Conservation (phyloP, 2,329 filamentous ascomycete genomes). For the Colletotrichum magnum region DNA sequence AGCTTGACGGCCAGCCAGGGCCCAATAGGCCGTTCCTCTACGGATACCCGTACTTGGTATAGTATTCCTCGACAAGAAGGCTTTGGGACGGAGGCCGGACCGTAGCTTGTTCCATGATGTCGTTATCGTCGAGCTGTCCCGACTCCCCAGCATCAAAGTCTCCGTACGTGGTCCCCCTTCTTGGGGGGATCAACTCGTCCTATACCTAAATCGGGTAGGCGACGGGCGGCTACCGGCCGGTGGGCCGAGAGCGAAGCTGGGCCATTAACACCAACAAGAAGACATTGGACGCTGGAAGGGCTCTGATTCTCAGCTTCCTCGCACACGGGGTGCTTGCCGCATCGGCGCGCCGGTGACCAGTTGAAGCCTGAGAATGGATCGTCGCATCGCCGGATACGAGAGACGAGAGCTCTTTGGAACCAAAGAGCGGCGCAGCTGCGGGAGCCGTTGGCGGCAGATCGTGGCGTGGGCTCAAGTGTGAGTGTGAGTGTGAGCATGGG, state of each 20-base stretch:
- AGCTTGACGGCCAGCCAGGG: conserved; percentile 4
- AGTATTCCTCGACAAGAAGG: neutral
- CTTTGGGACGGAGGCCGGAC: conserved; percentile 22
- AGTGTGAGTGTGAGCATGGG: no score
- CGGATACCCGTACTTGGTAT: no score
- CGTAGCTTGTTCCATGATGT: conserved; percentile 3
- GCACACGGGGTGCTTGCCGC: neutral
- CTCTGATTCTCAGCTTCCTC: neutral
- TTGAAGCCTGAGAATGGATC: neutral
- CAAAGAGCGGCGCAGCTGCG: conserved; percentile 6
- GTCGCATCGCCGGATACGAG: conserved; percentile 7
- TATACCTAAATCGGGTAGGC: conserved; percentile 18
- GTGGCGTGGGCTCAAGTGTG: conserved; percentile 22
- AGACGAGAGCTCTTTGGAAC: conserved; percentile 1
- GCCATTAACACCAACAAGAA: neutral
- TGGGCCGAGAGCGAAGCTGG: conserved; percentile 15
- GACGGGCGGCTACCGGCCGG: conserved; percentile 9
- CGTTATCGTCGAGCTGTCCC: neutral
- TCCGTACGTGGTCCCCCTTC: neutral
- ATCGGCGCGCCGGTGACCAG: conserved; percentile 12
- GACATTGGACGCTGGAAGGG: conserved; percentile 14
- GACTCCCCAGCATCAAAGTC: conserved; percentile 13
- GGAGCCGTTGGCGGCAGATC: conserved; percentile 34
- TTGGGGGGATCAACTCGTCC: conserved; percentile 20
- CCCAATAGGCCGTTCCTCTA: conserved; percentile 1